phyloP scores from a whole-genome alignment of 192 early-diverging fungal genomes.

The Linnemannia elongata region DNA sequence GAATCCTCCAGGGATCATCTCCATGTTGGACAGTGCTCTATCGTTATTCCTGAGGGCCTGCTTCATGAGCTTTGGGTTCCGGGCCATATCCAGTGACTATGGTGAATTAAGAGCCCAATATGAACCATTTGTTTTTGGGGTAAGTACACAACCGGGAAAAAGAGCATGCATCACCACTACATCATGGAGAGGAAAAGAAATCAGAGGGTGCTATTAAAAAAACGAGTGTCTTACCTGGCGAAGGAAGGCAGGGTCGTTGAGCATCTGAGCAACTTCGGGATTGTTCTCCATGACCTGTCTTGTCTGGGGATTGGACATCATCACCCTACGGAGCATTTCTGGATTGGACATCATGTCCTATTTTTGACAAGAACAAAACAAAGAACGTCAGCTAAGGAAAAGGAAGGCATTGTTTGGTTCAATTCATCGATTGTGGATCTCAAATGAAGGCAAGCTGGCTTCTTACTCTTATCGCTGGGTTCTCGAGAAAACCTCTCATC shows the following conservation, averaged over 20 bases:
- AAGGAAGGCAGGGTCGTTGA: constrained; percentile 73
- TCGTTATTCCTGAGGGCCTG: constrained; percentile 75
- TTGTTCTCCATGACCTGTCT: constrained; percentile 70
- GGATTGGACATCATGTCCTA: constrained; percentile 62
- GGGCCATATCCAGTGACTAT: constrained; percentile 62
- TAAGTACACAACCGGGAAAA: background rate
- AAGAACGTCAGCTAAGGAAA: background rate
- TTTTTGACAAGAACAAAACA: constrained; percentile 14
- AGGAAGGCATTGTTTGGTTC: background rate
- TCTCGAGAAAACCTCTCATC: constrained; percentile 55
- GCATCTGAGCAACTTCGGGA: constrained; percentile 73
- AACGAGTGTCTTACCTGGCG: constrained; percentile 59
- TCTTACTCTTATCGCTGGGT: constrained; percentile 59
- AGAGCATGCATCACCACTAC: background rate
- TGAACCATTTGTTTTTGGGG: background rate
- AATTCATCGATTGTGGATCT: constrained; percentile 1
- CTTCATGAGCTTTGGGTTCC: constrained; percentile 74
- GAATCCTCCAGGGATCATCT: constrained; percentile 76
- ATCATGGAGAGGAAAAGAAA: background rate
- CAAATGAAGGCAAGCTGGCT: background rate
- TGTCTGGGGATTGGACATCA: constrained; percentile 74
- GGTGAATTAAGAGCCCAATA: background rate
- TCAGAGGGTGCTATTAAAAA: background rate
- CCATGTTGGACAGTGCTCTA: constrained; percentile 73
- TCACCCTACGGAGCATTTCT: constrained; percentile 70